Conservation (phyloP, 1,284 basidiomycete species). For the Pseudozyma tsukubaensis region DNA sequence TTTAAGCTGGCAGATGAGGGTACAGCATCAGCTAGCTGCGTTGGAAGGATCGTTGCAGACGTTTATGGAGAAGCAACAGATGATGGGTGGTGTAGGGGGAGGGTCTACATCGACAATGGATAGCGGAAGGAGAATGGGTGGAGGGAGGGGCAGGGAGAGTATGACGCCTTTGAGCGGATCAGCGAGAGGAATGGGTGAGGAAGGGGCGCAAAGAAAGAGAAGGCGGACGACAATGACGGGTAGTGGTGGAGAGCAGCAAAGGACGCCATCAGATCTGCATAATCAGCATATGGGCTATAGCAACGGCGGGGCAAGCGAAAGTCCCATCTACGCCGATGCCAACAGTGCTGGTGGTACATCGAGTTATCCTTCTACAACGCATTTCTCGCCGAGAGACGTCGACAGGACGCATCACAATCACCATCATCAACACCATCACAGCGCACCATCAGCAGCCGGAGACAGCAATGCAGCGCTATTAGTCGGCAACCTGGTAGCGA, state of each 20-base stretch:
- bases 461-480: slow-evolving; percentile 8
- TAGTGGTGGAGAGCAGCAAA: background rate
- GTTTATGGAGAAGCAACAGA: slow-evolving; percentile 31
- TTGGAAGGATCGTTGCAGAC: slow-evolving; percentile 32
- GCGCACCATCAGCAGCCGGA: background rate
- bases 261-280: background rate
- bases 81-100: background rate
- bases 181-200: background rate
- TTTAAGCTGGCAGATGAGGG: slow-evolving; percentile 43
- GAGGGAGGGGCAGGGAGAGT: slow-evolving; percentile 9
- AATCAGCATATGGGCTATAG: background rate
- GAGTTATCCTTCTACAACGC: slow-evolving; percentile 22
- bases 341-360: slow-evolving; percentile 6
- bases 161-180: slow-evolving; percentile 3
- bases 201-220: slow-evolving; percentile 15
- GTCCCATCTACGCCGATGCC: slow-evolving; percentile 21
- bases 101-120: no score
- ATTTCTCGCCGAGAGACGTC: slow-evolving; percentile 24
- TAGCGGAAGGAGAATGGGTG: no score
- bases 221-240: slow-evolving; percentile 7
- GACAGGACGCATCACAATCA: slow-evolving; percentile 1
- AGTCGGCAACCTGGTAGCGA: background rate
- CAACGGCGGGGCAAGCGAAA: slow-evolving; percentile 2
- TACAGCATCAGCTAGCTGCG: slow-evolving; percentile 35
- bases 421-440: background rate